phyloP scores from a whole-genome alignment of 805 yeast species.

The Priceomyces fermenticarens region DNA sequence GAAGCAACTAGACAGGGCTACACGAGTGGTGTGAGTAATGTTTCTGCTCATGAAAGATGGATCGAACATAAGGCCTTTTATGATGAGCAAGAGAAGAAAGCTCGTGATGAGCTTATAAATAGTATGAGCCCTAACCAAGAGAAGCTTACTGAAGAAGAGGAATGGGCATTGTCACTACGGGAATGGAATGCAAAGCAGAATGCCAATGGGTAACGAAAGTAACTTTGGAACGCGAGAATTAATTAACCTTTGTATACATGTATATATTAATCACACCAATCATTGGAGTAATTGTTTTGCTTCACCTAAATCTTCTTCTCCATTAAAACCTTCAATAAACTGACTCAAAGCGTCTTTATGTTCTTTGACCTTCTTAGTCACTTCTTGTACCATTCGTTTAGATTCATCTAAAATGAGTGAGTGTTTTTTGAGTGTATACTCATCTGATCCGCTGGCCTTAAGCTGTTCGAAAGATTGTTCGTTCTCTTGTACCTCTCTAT shows the following conservation, averaged over 20 bases:
- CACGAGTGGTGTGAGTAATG: constrained; percentile 41
- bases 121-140: constrained; percentile 20
- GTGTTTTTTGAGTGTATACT: constrained; percentile 60
- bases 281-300: constrained; percentile 20
- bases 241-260: not conserved
- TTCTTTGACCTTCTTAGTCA: constrained; percentile 16
- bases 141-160: constrained; percentile 57
- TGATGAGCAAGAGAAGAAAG: constrained; percentile 49
- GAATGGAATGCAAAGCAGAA: constrained; percentile 27
- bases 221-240: not conserved
- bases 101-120: constrained; percentile 44
- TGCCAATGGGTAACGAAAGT: constrained; percentile 28
- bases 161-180: constrained; percentile 53
- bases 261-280: not conserved
- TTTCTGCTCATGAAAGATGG: constrained; percentile 95
- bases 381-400: constrained; percentile 34
- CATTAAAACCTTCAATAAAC: constrained; percentile 32
- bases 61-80: constrained; percentile 76
- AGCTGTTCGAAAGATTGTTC: constrained; percentile 45
- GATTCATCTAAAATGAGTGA: constrained; percentile 37
- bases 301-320: constrained; percentile 30
- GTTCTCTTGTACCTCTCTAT: constrained; percentile 53
- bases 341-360: constrained; percentile 29
- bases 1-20: constrained; percentile 86
- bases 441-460: constrained; percentile 49